Base-by-base conservation (phyloP, 2,329 filamentous ascomycete species). In the Coniochaeta sp. region DNA sequence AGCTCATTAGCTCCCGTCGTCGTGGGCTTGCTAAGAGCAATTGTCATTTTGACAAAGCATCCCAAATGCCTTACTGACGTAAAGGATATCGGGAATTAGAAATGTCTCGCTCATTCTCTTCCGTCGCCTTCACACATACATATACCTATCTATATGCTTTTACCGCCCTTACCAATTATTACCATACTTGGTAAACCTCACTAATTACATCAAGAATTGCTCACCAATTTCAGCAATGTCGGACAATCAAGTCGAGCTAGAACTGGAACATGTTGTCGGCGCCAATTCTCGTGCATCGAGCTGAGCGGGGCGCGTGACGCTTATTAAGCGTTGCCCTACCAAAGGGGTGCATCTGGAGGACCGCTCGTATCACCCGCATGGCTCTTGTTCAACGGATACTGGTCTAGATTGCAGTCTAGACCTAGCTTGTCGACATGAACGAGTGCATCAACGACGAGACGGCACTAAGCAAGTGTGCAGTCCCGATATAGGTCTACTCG, bases 41-140 rank as follows among this genome's bases (percentile, higher is more conserved):
- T n/a, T 40, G 30, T 57, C 36, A 56, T 55, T 9, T 61, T 64
- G 58, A 62, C 64, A 63, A 65, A 65, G 58, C 40, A 65, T 58
- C 61, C 62, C 62, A 62, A 6, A 6, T 30, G 30, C 7, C 28
- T 24, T 24, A 24, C 19, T 47, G 42, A 47, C 42, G 42, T 47
- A 47, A 47, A 17, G 42, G 42, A 24, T 47, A 47, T 24, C 16
- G 19, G 42, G 42, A 47, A 24, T 24, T 47, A 12, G 34, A 22
- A 22, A 10, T 24, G 16, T 24, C 12, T n/a, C n/a, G n/a, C n/a
- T n/a, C n/a, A n/a, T n/a, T n/a, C 4, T 8, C 42, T 10, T 12
- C 6, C 19, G 10, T 44, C 17, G 40, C n/a, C 17, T 19, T 22
- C n/a, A 44, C 17, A 10, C 40, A 8, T 22, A 19, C 17, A 40